Evolutionary conservation across 495 filamentous ascomycete species (phyloP), one percentile per base, ranked within the genome.

Genomic region (Penicillium robsamsonii): DNA sequence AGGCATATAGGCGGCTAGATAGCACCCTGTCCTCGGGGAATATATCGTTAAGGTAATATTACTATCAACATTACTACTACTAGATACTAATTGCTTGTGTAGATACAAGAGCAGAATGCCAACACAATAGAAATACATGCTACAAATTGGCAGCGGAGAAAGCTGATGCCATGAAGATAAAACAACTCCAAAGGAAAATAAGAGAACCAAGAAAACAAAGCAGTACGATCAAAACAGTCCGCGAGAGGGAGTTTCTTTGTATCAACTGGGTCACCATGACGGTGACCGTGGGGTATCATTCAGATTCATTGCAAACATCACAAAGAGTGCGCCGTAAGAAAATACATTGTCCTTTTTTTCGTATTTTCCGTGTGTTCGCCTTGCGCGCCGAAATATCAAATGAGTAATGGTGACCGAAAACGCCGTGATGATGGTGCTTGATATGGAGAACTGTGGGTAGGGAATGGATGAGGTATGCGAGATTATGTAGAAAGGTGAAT

Each of bases 261-360:
- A 41, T 35, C 17, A 56, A 48, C 50, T 42, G 42, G 56, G 42
- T 22, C 48, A 51, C 33, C 48, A 47, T 49, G 33, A 6, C 40
- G 22, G 42, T 38, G 43, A 58, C 50, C 47, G 53, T 48, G 62
- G 61, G 65, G 65, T 68, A 68, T 68, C 65, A 68, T 65, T 59
- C 49, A 50, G 50, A 65, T 54, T 63, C 63, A 58, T 66, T 58
- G 48, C 53, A 45, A 47, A 47, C 59, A 61, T 60, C 42, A 61
- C 54, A 44, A 53, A 55, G 49, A 54, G 46, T 18, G 46, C 46
- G 45, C 52, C 31, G 43, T 50, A 53, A 46, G 27, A 65, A 54
- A 35, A 62, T 43, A 24, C 27, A 55, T 42, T 33, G 41, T 37
- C 40, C 40, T 17, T 35, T 37, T 22, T 22, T 18, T 29, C 35